phyloP scores from a whole-genome alignment of 192 early-diverging fungal species.

The Podila verticillata region DNA sequence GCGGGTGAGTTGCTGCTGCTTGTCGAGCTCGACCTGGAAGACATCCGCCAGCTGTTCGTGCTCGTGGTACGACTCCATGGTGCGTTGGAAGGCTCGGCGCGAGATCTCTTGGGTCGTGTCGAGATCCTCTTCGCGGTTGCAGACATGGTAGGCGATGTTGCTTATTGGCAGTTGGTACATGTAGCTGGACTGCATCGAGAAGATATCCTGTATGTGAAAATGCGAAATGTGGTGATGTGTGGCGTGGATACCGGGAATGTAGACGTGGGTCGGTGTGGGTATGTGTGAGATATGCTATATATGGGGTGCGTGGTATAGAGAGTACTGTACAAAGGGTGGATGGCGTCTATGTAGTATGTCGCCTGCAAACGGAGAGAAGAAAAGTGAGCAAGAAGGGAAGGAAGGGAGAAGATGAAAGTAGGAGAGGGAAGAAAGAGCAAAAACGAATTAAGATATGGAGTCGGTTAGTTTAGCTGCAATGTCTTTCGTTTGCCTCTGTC shows the following conservation, averaged over 20 bases:
- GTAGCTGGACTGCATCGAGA: slow-evolving; percentile 23
- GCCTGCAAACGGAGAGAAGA: not conserved
- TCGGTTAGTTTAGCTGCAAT: too few relatives aligned
- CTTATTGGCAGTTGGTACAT: slow-evolving; percentile 32
- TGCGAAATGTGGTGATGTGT: not conserved
- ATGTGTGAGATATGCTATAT: not conserved
- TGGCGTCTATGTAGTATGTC: not conserved
- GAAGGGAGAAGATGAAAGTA: not conserved
- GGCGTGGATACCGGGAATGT: not conserved
- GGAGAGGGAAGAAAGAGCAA: not conserved
- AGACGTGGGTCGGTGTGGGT: not conserved
- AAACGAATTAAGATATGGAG: not conserved
- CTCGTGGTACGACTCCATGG: slow-evolving; percentile 38
- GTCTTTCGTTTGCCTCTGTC: too few relatives aligned
- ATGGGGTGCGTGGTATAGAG: not conserved
- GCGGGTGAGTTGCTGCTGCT: slow-evolving; percentile 11
- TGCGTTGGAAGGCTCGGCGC: slow-evolving; percentile 32
- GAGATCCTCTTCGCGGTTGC: slow-evolving; percentile 28
- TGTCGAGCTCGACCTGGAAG: slow-evolving; percentile 37
- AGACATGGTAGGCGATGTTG: slow-evolving; percentile 44
- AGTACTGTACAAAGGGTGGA: not conserved
- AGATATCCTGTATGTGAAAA: not conserved
- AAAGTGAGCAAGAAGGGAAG: not conserved
- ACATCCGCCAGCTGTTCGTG: slow-evolving; percentile 32
- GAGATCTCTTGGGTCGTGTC: slow-evolving; percentile 19